Conservation (phyloP, 805 yeast genomes). For the Zygotorulaspora danielsina region DNA sequence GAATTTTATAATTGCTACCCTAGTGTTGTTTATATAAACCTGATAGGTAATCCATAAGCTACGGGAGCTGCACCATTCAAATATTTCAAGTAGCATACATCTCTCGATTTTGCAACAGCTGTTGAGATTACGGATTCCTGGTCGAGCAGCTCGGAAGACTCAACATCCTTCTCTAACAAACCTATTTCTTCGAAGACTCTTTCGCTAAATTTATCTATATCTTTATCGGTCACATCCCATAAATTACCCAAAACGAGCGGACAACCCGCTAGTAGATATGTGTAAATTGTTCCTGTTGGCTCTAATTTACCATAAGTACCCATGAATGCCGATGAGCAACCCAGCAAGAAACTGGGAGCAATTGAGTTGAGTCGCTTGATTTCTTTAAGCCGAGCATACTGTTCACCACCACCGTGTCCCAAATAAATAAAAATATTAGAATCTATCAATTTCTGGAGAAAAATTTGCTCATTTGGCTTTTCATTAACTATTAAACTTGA, state of each 20-base stretch:
- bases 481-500: slow-evolving; percentile 55
- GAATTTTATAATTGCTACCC: too few species aligned
- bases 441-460: slow-evolving; percentile 41
- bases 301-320: slow-evolving; percentile 55
- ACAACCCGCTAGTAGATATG: slow-evolving; percentile 74
- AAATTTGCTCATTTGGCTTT: slow-evolving; percentile 54
- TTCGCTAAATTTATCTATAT: slow-evolving; percentile 73
- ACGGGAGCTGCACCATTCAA: slow-evolving; percentile 93
- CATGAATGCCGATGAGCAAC: slow-evolving; percentile 84
- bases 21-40: slow-evolving; percentile 7
- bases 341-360: slow-evolving; percentile 68
- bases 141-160: slow-evolving; percentile 14
- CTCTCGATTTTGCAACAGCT: slow-evolving; percentile 62
- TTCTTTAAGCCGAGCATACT: slow-evolving; percentile 55
- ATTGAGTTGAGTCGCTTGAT: slow-evolving; percentile 43
- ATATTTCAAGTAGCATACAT: slow-evolving; percentile 61
- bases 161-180: slow-evolving; percentile 34
- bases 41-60: slow-evolving; percentile 75
- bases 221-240: slow-evolving; percentile 98
- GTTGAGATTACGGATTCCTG: slow-evolving; percentile 39
- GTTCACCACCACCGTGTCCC: slow-evolving; percentile 98
- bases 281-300: slow-evolving; percentile 70
- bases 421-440: slow-evolving; percentile 63
- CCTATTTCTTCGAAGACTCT: slow-evolving; percentile 67
- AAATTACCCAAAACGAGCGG: slow-evolving; percentile 80